A percentile compares a stretch with the other conserved stretches of the same genome.
phyloP scores from a whole-genome alignment of 2,329 filamentous ascomycete genomes.

The Scedosporium dehoogii region DNA sequence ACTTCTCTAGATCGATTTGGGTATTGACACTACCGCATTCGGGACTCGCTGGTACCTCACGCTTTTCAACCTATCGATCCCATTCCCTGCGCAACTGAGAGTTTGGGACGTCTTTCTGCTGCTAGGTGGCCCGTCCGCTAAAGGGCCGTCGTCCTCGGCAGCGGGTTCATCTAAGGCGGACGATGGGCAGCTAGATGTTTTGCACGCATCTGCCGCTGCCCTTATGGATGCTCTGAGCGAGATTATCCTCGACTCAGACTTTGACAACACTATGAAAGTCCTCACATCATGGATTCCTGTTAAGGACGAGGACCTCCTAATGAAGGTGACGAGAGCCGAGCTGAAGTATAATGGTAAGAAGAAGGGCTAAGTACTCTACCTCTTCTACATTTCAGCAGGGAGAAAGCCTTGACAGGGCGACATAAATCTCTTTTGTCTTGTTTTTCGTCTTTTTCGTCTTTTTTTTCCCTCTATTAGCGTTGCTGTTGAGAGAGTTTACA shows the following conservation, averaged over 20 bases:
- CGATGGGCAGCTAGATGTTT: slow-evolving; percentile 58
- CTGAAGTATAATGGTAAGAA: slow-evolving; percentile 58
- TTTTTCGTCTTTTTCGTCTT: slow-evolving; percentile 9
- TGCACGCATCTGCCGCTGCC: slow-evolving; percentile 84
- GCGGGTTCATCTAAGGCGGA: background rate
- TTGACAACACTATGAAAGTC: slow-evolving; percentile 96
- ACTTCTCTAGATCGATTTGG: slow-evolving; percentile 52
- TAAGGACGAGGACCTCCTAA: slow-evolving; percentile 85
- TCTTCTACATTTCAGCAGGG: slow-evolving; percentile 2
- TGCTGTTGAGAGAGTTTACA: background rate
- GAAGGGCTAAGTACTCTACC: slow-evolving; percentile 19
- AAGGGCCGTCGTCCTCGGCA: slow-evolving; percentile 7
- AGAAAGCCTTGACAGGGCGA: background rate
- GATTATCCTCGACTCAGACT: slow-evolving; percentile 83
- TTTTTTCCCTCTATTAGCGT: background rate
- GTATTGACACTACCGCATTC: slow-evolving; percentile 83
- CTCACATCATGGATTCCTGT: slow-evolving; percentile 90
- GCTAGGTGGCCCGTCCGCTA: slow-evolving; percentile 61
- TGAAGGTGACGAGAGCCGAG: slow-evolving; percentile 81
- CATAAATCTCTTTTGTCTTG: slow-evolving; percentile 2
- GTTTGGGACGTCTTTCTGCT: slow-evolving; percentile 99
- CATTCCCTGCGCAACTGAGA: slow-evolving; percentile 85
- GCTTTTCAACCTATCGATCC: slow-evolving; percentile 92
- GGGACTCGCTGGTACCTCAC: slow-evolving; percentile 96
- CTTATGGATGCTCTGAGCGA: slow-evolving; percentile 85